Evolutionary conservation across 352 stramenopile genomes (phyloP), one percentile per base, ranked within the genome.

Genomic region (Phytophthora fragariae): DNA sequence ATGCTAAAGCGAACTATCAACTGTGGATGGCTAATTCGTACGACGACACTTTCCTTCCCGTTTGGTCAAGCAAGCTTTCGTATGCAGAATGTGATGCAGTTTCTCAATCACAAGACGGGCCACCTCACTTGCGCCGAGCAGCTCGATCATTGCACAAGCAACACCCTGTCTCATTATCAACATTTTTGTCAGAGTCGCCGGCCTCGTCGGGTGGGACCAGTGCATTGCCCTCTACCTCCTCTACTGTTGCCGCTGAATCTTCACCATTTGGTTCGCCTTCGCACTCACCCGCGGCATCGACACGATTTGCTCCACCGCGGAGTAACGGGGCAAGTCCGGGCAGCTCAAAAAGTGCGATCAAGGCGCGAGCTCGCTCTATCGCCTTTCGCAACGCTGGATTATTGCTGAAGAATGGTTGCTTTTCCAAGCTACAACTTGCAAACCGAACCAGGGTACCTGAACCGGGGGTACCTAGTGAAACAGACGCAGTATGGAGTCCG

Each of bases 31-130:
- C 17, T 14, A 58, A 69, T 17, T 77, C 78, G 21, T 92, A 91
- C 57, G 74, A 85, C 6, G 75, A 92, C 52, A 88, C 85, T 1
- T 92, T 91, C 62, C 75, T 77, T 21, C 82, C 85, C 24, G 46
- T 92, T 39, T 92, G 83, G 83, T 86, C 82, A 9, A 92, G 85
- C 67, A 88, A 89, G 50, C 72, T 80, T 17, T 81, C 82, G 2
- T 92, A 91, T 55, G 65, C 75, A n/a, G 85, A 92, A 74, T 89
- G 82, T 41, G 70, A 81, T 54, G 70, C 66, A 1, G 58, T 90
- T 29, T 72, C 77, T 14, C 69, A 67, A 19, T 69, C 74, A 35
- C 58, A 72, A 47, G 15, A 71, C 65, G 39, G 68, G 41, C 8
- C 62, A 53, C 6, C 70, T 73, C 50, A 79, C 39, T n/a, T 76